A percentile compares a stretch with the other conserved stretches of the same genome.
Evolutionary conservation across 768 basidiomycete species (phyloP).

Genomic region (Jaapia argillacea): DNA sequence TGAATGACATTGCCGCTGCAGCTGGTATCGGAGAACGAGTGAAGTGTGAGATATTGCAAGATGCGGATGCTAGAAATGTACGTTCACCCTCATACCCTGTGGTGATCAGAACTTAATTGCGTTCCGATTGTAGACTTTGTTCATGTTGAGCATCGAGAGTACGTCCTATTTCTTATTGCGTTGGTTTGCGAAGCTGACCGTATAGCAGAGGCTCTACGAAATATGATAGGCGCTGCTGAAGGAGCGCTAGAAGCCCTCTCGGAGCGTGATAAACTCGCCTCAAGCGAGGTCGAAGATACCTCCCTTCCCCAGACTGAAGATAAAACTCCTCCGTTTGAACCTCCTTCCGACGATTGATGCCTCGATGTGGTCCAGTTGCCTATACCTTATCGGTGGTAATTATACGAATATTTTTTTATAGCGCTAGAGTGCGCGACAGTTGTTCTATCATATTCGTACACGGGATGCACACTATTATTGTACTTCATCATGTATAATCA

Average conservation of each 20-base stretch:
- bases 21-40: conserved; percentile 21
- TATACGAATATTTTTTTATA: too few relatives aligned
- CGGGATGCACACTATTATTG: too few relatives aligned
- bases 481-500: too few relatives aligned
- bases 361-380: too few relatives aligned
- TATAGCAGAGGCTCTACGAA: conserved; percentile 8
- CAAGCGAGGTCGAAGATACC: too few relatives aligned
- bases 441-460: too few relatives aligned
- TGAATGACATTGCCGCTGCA: conserved; percentile 30
- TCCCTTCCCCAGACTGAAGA: too few relatives aligned
- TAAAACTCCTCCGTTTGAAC: too few relatives aligned
- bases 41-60: conserved; percentile 32
- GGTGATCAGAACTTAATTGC: not conserved
- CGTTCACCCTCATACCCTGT: conserved; percentile 5
- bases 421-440: too few relatives aligned
- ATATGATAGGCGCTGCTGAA: conserved; percentile 11
- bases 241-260: conserved; percentile 9
- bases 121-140: conserved; percentile 22
- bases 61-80: conserved; percentile 32
- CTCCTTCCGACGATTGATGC: too few relatives aligned
- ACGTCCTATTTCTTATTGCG: conserved; percentile 8
- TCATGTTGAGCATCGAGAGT: conserved; percentile 39
- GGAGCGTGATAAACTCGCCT: conserved; percentile 8
- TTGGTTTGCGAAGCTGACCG: conserved; percentile 1
- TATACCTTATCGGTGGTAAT: too few relatives aligned